Base-by-base conservation (phyloP, 345 rosid genomes). In the Dovyalis caffra region DNA sequence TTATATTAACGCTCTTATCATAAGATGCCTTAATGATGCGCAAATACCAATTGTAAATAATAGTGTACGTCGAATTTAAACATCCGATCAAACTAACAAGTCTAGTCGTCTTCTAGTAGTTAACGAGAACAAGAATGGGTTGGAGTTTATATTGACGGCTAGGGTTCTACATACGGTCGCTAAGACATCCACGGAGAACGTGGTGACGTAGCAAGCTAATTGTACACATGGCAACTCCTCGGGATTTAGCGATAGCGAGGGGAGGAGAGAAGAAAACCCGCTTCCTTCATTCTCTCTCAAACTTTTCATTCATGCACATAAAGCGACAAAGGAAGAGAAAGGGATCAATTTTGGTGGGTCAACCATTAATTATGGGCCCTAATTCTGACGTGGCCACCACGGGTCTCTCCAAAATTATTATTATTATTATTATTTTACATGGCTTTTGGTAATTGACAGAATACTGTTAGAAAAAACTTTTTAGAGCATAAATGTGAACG, bases 331-430 rank as follows among this genome's bases (percentile, higher is more conserved):
- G 11, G 26, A 32, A 32, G 69, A n/a, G 68, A 64, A 79, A 43
- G 75, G 16, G 79, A 34, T 74, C 77, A 67, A 58, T 78, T 71
- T 51, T 82, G 78, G 87, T 82, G 87, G 89, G 89, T 83, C 86
- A 81, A 82, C 80, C 85, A 23, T 79, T 78, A 64, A 69, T 29
- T 23, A 79, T 38, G 85, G 89, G 80, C 45, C 81, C 80, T 0
- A 1, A 0, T 1, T 79, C 82, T 74, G 81, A 88, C 87, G 90
- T 90, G 98, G 93, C 88, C 69, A 78, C 75, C 28, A 23, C 23
- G 76, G 76, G 79, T 82, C 57, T 65, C 20, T 51, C 70, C 53
- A 79, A 61, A 12, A 49, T 70, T 53, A 64, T n/a, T n/a, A n/a
- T n/a, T n/a, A n/a, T n/a, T n/a, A 60, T 43, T 21, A 20, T 12